Percentiles rank a stretch among this genome's conserved stretches.
Evolutionary conservation across 345 rosid species (phyloP).

Genomic region (Moringa oleifera): DNA sequence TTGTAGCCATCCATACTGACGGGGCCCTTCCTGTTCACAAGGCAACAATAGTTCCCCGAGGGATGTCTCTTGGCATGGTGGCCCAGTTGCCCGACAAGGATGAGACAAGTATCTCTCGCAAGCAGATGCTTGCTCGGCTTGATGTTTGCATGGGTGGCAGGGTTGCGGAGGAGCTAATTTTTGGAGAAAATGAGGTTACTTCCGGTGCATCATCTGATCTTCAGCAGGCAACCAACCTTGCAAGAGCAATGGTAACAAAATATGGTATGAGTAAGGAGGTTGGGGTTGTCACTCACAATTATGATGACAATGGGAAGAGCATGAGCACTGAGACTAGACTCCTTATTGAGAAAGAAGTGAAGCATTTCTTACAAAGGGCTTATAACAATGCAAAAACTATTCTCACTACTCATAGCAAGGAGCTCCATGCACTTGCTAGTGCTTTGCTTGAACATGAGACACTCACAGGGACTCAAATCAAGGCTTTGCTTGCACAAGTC

Average conservation of each 20-base stretch:
- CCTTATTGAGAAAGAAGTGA: conserved; percentile 87
- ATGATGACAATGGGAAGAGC: conserved; percentile 85
- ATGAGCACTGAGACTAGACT: conserved; percentile 98
- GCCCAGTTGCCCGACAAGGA: conserved; percentile 87
- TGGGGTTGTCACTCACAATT: conserved; percentile 71
- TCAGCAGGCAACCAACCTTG: conserved; percentile 75
- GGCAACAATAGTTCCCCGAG: conserved; percentile 94
- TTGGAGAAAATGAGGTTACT: conserved; percentile 86
- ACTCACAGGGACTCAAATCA: conserved; percentile 72
- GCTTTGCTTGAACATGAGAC: conserved; percentile 84
- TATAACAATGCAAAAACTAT: conserved; percentile 81
- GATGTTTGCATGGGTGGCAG: conserved; percentile 97
- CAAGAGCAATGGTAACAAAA: conserved; percentile 85
- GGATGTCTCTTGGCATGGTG: conserved; percentile 95
- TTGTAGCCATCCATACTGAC: conserved; percentile 84
- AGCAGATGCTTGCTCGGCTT: conserved; percentile 94
- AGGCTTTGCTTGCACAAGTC: conserved; percentile 57
- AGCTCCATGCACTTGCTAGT: conserved; percentile 76
- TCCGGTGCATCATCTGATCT: conserved; percentile 87
- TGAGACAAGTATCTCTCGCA: conserved; percentile 60
- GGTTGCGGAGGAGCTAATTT: conserved; percentile 93
- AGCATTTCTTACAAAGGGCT: conserved; percentile 59
- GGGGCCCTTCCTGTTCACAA: conserved; percentile 96
- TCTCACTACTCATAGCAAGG: conserved; percentile 67
- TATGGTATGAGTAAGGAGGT: conserved; percentile 90